Base-by-base conservation (phyloP, 805 yeast species). In the Ogataea wickerhamii region DNA sequence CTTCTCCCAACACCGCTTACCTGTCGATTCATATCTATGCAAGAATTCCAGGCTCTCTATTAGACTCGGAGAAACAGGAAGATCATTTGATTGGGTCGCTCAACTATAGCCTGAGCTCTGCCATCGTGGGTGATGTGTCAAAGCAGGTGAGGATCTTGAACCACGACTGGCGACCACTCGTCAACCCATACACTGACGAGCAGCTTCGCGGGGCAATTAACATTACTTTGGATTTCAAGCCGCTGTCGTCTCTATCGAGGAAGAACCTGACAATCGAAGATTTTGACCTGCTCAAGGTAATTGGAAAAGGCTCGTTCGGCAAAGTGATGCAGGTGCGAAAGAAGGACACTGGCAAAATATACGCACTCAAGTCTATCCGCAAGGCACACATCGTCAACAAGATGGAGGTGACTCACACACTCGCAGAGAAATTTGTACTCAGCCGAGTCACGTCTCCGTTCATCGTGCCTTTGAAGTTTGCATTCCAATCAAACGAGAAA, bases 281-380 rank as follows among this genome's bases (percentile, higher is more conserved):
- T 56, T 91, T 93, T 64, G 96, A 88, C 53, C 67, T 93, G 36
- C 72, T 93, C 50, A 93, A 93, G 63, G 98, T 93, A 17, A 87
- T 93, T 38, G 98, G 98, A 25, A 93, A 93, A 60, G 98, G 98
- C 6, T 88, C 97, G 7, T 93, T 93, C 60, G 98, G 98, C 36
- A 93, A 93, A 64, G 98, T 93, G 37, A 93, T 93, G 98, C 98
- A 93, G 64, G 98, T 93, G 28, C 80, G 88, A 47, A 93, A 93
- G 65, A 87, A 86, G 52, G 98, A 93, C 62, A 93, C 98, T 3
- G 83, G 83, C 48, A 94, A 91, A 60, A 81, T 93, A 18, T 93
- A 93, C 61, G 98, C 98, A 2, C 69, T 93, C 57, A 93, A 93
- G 63, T 88, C 97, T 0, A 79, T 93, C 46, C 74, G 98, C 52